Percentiles rank a stretch among this genome's conserved stretches.
These are phyloP conservation scores for Elaphomyces granulatus DNA, from an alignment of 495 filamentous ascomycete species.

Conservation along the genomic window DNA sequence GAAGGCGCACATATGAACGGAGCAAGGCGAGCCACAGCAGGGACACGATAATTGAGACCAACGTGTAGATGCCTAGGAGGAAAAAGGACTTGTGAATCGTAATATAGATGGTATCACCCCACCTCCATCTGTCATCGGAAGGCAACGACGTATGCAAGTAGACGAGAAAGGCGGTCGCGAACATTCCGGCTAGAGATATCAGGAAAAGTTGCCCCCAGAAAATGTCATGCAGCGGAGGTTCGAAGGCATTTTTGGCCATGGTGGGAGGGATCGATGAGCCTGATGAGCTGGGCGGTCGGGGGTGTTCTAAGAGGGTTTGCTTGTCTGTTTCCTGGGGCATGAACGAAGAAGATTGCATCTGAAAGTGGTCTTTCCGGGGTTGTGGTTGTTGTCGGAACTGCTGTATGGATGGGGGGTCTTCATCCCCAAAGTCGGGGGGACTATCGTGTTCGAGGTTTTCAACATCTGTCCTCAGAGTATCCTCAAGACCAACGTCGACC, in stretches of 20 bases:
- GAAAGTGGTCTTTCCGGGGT: slow-evolving; percentile 17
- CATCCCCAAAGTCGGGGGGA: slow-evolving; percentile 44
- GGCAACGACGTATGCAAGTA: slow-evolving; percentile 72
- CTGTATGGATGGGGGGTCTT: slow-evolving; percentile 75
- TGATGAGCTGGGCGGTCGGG: slow-evolving; percentile 27
- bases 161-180: slow-evolving; percentile 77
- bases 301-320: slow-evolving; percentile 23
- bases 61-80: slow-evolving; percentile 74
- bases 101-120: slow-evolving; percentile 87
- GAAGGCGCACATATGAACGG: slow-evolving; percentile 64
- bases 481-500: slow-evolving; percentile 80
- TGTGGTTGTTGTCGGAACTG: slow-evolving; percentile 50
- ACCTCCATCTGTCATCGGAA: slow-evolving; percentile 40
- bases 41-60: slow-evolving; percentile 77
- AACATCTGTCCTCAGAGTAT: slow-evolving; percentile 28
- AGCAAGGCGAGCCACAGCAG: slow-evolving; percentile 82
- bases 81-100: slow-evolving; percentile 78
- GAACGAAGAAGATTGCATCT: slow-evolving; percentile 22
- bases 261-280: slow-evolving; percentile 35
- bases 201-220: slow-evolving; percentile 90
- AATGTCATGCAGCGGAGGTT: slow-evolving; percentile 56
- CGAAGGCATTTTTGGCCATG: slow-evolving; percentile 24
- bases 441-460: not conserved
- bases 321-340: slow-evolving; percentile 35
- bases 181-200: slow-evolving; percentile 65